Conservation (phyloP, 805 yeast species). For the Metschnikowia corniflorae region DNA sequence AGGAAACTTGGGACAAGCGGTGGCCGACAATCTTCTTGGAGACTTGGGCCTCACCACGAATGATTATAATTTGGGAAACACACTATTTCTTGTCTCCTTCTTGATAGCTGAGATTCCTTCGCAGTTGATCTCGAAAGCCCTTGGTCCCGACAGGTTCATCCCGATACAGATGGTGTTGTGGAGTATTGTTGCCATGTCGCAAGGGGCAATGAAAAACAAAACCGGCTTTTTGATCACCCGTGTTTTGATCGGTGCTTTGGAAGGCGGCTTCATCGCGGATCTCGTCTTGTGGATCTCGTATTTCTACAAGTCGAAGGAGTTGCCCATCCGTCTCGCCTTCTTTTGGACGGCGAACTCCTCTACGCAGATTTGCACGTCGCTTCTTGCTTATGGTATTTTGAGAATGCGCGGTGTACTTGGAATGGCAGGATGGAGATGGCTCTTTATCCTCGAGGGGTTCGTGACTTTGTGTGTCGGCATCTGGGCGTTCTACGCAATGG, state of each 20-base stretch:
- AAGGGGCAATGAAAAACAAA: conserved; percentile 41
- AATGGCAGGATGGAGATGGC: conserved; percentile 59
- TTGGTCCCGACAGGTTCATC: conserved; percentile 63
- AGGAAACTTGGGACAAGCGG: conserved; percentile 54
- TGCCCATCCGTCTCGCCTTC: conserved; percentile 54
- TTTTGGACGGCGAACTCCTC: conserved; percentile 57
- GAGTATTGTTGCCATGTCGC: conserved; percentile 54
- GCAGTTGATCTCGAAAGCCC: conserved; percentile 57
- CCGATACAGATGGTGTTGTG: conserved; percentile 56
- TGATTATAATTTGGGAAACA: conserved; percentile 57
- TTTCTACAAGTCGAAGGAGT: conserved; percentile 58
- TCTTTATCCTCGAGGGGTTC: conserved; percentile 62
- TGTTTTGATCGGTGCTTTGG: conserved; percentile 51
- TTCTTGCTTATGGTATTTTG: conserved; percentile 51
- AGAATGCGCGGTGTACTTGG: conserved; percentile 45
- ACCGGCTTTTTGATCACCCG: conserved; percentile 47
- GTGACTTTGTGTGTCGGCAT: conserved; percentile 54
- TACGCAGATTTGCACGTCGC: conserved; percentile 44
- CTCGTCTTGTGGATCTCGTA: conserved; percentile 56
- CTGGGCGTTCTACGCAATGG: conserved; percentile 44
- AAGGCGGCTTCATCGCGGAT: conserved; percentile 63
- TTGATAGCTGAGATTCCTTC: conserved; percentile 61
- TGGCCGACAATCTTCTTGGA: conserved; percentile 51
- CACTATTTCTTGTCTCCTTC: conserved; percentile 51
- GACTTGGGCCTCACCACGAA: conserved; percentile 54